Percentiles rank a stretch among this genome's conserved stretches.
Conservation (phyloP, 2,329 filamentous ascomycete genomes). For the Aureobasidium subglaciale region DNA sequence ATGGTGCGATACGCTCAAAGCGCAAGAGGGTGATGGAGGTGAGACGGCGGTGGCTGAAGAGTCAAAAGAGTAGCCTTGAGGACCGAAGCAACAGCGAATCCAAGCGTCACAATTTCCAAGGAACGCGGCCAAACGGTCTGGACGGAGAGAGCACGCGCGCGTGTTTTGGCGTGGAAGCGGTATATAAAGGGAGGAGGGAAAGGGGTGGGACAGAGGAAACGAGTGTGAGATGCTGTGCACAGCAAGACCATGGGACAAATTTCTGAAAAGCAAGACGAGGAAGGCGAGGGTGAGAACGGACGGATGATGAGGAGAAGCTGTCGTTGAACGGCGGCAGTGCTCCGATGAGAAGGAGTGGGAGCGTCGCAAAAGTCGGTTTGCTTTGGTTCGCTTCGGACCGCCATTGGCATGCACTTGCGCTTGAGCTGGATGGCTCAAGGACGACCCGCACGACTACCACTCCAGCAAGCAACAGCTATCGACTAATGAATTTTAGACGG, state of each 20-base stretch:
- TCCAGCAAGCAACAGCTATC: background rate
- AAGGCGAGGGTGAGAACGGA: conserved; percentile 7
- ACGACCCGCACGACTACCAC: background rate
- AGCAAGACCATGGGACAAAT: background rate
- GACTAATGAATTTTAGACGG: background rate
- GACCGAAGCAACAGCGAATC: conserved; percentile 9
- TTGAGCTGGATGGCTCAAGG: too few relatives aligned
- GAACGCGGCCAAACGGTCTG: conserved; percentile 6
- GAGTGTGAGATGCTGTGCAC: background rate
- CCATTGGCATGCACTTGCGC: conserved; percentile 10
- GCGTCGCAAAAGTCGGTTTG: background rate
- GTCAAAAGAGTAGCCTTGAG: background rate
- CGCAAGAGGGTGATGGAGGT: background rate
- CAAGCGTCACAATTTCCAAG: conserved; percentile 16
- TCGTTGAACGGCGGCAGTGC: conserved; percentile 4
- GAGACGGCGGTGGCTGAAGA: conserved; percentile 9
- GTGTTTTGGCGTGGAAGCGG: background rate
- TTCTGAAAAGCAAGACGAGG: conserved; percentile 9
- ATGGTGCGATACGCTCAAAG: conserved; percentile 27
- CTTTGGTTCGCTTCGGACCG: conserved; percentile 13
- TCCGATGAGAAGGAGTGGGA: conserved; percentile 9
- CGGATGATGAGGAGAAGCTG: conserved; percentile 5
- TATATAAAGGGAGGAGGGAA: conserved; percentile 2
- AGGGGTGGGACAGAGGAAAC: conserved; percentile 9
- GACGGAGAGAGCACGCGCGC: background rate